phyloP scores from a whole-genome alignment of 176 grass and related monocot genomes.

The Eremochloa ophiuroides region DNA sequence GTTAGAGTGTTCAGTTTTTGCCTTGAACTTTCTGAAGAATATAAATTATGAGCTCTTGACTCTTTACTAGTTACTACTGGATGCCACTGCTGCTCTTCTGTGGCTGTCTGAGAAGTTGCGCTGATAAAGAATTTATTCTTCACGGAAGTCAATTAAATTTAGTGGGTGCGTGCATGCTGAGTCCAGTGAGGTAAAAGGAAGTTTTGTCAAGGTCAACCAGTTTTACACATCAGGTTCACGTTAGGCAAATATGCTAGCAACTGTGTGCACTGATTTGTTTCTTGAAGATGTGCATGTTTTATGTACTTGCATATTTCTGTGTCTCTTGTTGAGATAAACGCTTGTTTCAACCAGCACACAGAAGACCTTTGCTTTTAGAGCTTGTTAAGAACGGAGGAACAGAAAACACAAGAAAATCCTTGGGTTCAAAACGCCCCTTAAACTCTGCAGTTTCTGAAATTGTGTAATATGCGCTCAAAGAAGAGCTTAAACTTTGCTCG shows the following conservation, averaged over 20 bases:
- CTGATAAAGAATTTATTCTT: background rate
- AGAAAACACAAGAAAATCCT: too few species aligned
- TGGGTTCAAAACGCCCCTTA: too few species aligned
- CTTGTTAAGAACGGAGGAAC: too few species aligned
- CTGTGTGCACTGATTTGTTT: background rate
- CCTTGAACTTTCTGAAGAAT: background rate
- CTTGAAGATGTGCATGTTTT: background rate
- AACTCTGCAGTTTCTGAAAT: too few species aligned
- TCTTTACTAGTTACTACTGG: too few species aligned
- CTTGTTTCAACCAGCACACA: too few species aligned
- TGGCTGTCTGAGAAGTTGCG: background rate
- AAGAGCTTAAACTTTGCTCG: too few species aligned
- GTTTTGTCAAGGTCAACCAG: background rate
- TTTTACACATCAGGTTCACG: background rate
- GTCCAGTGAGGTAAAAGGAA: background rate
- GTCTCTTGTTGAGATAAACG: too few species aligned
- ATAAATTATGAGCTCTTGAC: background rate
- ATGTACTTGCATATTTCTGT: background rate
- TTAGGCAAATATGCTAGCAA: background rate
- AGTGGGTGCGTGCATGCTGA: background rate
- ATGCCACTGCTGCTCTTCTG: too few species aligned
- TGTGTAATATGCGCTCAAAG: too few species aligned
- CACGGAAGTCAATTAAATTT: background rate
- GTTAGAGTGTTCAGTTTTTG: background rate
- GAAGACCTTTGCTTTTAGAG: too few species aligned